Base-by-base conservation (phyloP, 768 basidiomycete species). In the Agaricus subrufescens region DNA sequence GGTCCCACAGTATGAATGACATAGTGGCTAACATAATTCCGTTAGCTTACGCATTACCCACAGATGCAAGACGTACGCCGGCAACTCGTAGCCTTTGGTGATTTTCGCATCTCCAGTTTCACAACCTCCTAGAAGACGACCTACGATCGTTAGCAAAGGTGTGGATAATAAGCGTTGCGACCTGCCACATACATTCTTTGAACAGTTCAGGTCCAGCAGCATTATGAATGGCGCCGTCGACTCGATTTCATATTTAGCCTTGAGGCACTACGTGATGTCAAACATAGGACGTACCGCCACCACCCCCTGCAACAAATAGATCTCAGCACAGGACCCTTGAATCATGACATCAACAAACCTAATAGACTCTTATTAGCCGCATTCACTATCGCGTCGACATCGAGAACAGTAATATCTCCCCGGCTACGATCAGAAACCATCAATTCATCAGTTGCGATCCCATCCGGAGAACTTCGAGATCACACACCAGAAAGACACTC, bases 1-100 rank as follows among this genome's bases (percentile, higher is more conserved):
- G 91, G 91, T 10, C 91, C 91, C 14, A 93, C 91, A 3, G 91
- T 78, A 62, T 93, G 91, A 42, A 94, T 89, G 57, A 94, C 75
- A 65, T 86, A 76, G 38, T 79, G 78, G 38, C 91, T 89, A 60
- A 19, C 9, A 30, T n/a, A 12, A 19, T 43, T 51, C 51, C 45
- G 59, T 50, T 15, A 44, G 26, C 43, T 14, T 27, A 34, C 11
- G 34, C 7, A 11, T 11, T 34, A 34, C 11, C 34, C 34, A 34
- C 34, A 8, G 34, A 34, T 8, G 11, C 34, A 34, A 34, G 11
- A 15, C 86, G 61, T 56, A 92, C 91, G 89, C 77, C 48, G 90
- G 89, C 38, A 94, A 77, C 50, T 82, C 69, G 63, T 92, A 88
- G 5, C 87, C 91, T 60, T 73, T 77, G 8, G 91, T 93, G 45